Evolutionary conservation across 345 rosid species (phyloP).

Genomic region (Abelmoschus esculentus): DNA sequence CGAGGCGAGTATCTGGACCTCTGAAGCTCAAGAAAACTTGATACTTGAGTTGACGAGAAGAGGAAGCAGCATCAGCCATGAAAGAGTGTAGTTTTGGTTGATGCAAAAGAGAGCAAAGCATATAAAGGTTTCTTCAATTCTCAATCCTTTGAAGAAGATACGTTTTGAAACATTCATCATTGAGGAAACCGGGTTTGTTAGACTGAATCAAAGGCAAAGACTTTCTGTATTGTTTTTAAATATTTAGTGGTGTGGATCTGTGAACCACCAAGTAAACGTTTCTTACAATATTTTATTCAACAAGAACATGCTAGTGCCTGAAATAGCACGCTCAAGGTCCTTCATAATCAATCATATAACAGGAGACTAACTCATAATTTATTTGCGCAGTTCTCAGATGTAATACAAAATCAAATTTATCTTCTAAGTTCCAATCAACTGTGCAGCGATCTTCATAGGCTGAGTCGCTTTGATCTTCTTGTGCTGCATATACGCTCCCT

Average conservation of each 20-base stretch:
- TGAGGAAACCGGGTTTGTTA: too few relatives aligned
- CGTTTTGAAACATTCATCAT: too few relatives aligned
- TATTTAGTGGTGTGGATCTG: too few relatives aligned
- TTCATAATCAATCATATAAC: slow-evolving; percentile 19
- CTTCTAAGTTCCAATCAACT: slow-evolving; percentile 35
- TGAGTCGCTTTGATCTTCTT: slow-evolving; percentile 89
- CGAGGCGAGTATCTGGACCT: background rate
- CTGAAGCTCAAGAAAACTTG: background rate
- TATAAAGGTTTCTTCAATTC: too few relatives aligned
- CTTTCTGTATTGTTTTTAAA: too few relatives aligned
- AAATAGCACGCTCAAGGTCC: slow-evolving; percentile 85
- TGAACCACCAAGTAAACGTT: too few relatives aligned
- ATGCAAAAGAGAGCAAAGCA: background rate
- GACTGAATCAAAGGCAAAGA: too few relatives aligned
- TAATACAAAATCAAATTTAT: background rate
- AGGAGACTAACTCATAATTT: background rate
- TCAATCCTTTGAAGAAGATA: too few relatives aligned
- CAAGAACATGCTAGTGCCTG: too few relatives aligned
- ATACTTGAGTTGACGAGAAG: background rate
- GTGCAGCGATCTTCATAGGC: slow-evolving; percentile 84
- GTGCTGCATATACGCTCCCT: slow-evolving; percentile 75
- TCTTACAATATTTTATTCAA: too few relatives aligned
- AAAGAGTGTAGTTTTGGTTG: background rate
- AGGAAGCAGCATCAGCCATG: background rate
- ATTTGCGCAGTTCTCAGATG: background rate